phyloP scores from a whole-genome alignment of 73 alveolate species.

The Paramecium caudatum region DNA sequence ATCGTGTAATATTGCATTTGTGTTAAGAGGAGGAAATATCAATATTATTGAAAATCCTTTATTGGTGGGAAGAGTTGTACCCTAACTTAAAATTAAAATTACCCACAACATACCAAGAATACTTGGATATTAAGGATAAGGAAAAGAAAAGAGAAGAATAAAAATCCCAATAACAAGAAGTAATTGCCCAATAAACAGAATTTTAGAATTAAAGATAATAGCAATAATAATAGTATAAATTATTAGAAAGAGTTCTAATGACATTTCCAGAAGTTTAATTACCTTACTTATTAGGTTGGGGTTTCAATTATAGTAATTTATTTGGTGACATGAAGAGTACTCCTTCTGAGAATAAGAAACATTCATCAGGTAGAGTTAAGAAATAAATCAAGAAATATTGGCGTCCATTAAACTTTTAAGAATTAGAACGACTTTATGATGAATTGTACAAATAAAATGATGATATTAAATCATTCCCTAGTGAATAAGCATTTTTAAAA shows the following conservation, averaged over 20 bases:
- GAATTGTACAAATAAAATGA: slow-evolving; percentile 64
- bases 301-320: slow-evolving; percentile 67
- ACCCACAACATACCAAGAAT: slow-evolving; percentile 44
- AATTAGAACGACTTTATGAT: slow-evolving; percentile 60
- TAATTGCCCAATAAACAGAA: slow-evolving; percentile 65
- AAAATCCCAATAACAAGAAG: slow-evolving; percentile 34
- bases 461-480: slow-evolving; percentile 45
- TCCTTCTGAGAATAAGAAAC: slow-evolving; percentile 63
- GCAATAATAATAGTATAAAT: slow-evolving; percentile 44
- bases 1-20: slow-evolving; percentile 66
- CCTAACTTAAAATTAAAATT: slow-evolving; percentile 52
- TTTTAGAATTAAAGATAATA: not conserved
- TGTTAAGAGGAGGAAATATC: slow-evolving; percentile 74
- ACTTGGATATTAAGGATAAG: slow-evolving; percentile 44
- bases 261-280: slow-evolving; percentile 66
- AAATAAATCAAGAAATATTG: slow-evolving; percentile 71
- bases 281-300: slow-evolving; percentile 69
- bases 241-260: slow-evolving; percentile 72
- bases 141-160: slow-evolving; percentile 69
- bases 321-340: slow-evolving; percentile 60
- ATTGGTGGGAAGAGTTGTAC: slow-evolving; percentile 76
- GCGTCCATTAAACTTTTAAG: slow-evolving; percentile 47
- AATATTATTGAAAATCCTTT: slow-evolving; percentile 58
- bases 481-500: slow-evolving; percentile 34
- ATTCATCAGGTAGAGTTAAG: slow-evolving; percentile 69